These are phyloP conservation scores for Geosmithia morbida DNA, from an alignment of 2,329 filamentous ascomycete genomes.

Conservation along the genomic window DNA sequence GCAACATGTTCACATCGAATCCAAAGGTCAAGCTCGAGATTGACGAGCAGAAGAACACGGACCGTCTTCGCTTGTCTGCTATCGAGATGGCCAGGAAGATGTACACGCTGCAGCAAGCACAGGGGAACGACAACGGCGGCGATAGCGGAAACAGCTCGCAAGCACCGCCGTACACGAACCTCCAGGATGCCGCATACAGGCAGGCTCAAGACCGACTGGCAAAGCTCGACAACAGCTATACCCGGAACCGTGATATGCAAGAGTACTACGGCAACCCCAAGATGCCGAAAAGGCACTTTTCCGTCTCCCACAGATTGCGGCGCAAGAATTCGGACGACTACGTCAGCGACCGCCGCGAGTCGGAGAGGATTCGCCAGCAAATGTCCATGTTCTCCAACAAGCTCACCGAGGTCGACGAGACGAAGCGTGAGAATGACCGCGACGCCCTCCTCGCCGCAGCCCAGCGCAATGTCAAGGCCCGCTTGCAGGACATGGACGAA, in stretches of 20 bases:
- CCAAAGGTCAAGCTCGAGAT: conserved; percentile 59
- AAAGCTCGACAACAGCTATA: conserved; percentile 61
- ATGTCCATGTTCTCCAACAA: conserved; percentile 65
- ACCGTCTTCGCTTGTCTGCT: conserved; percentile 66
- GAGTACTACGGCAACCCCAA: conserved; percentile 58
- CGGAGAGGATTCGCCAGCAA: conserved; percentile 58
- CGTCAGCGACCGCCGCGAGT: conserved; percentile 48
- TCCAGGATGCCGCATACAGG: conserved; percentile 80
- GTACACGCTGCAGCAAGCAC: conserved; percentile 57
- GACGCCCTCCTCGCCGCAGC: conserved; percentile 64
- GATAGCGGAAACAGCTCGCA: conserved; percentile 24
- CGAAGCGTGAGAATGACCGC: conserved; percentile 63
- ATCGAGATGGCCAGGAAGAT: conserved; percentile 83
- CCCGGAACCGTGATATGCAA: conserved; percentile 48
- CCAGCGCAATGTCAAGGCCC: conserved; percentile 71
- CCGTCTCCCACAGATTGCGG: conserved; percentile 39
- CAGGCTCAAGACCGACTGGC: conserved; percentile 72
- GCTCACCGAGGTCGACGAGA: conserved; percentile 52
- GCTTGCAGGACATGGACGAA: conserved; percentile 69
- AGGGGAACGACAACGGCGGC: conserved; percentile 25
- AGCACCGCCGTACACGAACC: conserved; percentile 33
- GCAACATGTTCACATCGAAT: conserved; percentile 64
- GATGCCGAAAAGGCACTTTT: conserved; percentile 26
- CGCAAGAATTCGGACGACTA: conserved; percentile 51
- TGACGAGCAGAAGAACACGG: conserved; percentile 58